Conservation (phyloP, 1,139 yeast species). For the Blastobotrys illinoisensis region DNA sequence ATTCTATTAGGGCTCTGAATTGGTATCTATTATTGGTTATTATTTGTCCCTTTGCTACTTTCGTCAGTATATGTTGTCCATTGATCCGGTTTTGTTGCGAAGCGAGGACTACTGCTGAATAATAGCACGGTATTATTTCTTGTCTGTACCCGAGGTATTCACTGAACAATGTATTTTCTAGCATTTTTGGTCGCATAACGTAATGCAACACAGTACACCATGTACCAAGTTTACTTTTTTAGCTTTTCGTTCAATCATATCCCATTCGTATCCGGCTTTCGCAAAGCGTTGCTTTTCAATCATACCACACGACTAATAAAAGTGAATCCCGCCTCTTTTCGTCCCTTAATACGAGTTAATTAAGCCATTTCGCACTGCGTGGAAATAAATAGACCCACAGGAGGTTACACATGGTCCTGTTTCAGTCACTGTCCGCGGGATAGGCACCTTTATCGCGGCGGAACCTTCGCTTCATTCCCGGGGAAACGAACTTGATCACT, state of each 20-base stretch:
- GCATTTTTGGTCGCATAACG: too few species aligned
- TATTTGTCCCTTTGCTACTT: too few species aligned
- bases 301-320: neutral
- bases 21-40: too few species aligned
- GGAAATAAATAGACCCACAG: conserved; percentile 7
- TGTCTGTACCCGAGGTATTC: too few species aligned
- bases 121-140: too few species aligned
- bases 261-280: neutral
- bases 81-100: too few species aligned
- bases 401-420: conserved; percentile 4
- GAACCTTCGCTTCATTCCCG: neutral
- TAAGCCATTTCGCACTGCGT: conserved; percentile 3
- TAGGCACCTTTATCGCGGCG: neutral
- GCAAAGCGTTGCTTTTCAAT: neutral
- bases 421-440: conserved; percentile 9
- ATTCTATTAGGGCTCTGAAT: neutral
- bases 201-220: too few species aligned
- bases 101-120: too few species aligned
- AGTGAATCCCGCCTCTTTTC: neutral
- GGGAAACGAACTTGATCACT: conserved; percentile 11
- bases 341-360: neutral
- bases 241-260: neutral
- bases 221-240: too few species aligned
- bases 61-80: too few species aligned
- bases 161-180: too few species aligned